Evolutionary conservation across 2,329 filamentous ascomycete genomes (phyloP).

Genomic region (Fusarium miscanthi): DNA sequence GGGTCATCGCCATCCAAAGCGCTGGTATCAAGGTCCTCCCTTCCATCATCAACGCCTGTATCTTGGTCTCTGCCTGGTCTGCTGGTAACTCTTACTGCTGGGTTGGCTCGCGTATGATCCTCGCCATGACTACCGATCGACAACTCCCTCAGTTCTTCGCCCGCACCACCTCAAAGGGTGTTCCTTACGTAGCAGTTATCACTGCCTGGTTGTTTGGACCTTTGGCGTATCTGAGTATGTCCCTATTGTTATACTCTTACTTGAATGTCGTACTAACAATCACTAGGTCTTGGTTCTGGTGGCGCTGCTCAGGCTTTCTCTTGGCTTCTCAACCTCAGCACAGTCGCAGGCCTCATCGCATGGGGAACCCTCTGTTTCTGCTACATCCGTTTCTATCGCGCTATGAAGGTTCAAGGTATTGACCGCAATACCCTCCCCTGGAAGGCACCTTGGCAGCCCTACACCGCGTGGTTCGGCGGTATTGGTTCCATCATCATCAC

Average conservation of each 20-base stretch:
- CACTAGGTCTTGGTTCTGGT: slow-evolving; percentile 43
- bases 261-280: background rate
- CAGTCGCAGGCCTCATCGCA: slow-evolving; percentile 68
- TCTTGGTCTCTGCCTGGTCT: slow-evolving; percentile 73
- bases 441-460: slow-evolving; percentile 67
- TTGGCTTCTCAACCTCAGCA: slow-evolving; percentile 79
- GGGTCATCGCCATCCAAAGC: slow-evolving; percentile 76
- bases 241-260: rapidly evolving
- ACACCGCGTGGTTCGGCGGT: slow-evolving; percentile 71
- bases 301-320: slow-evolving; percentile 72
- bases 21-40: slow-evolving; percentile 72
- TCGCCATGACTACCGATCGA: slow-evolving; percentile 73
- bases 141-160: slow-evolving; percentile 73
- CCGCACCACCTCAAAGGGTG: slow-evolving; percentile 69
- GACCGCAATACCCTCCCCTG: slow-evolving; percentile 64
- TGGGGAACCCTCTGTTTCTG: slow-evolving; percentile 70
- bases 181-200: slow-evolving; percentile 67
- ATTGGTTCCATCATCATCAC: slow-evolving; percentile 69
- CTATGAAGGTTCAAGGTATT: slow-evolving; percentile 62
- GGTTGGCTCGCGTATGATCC: slow-evolving; percentile 73
- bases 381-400: slow-evolving; percentile 67
- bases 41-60: slow-evolving; percentile 74
- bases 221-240: slow-evolving; percentile 77
- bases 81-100: slow-evolving; percentile 67
- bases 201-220: slow-evolving; percentile 69